Evolutionary conservation across 495 filamentous ascomycete genomes (phyloP).

Genomic region (Opeltia flavorubescens): DNA sequence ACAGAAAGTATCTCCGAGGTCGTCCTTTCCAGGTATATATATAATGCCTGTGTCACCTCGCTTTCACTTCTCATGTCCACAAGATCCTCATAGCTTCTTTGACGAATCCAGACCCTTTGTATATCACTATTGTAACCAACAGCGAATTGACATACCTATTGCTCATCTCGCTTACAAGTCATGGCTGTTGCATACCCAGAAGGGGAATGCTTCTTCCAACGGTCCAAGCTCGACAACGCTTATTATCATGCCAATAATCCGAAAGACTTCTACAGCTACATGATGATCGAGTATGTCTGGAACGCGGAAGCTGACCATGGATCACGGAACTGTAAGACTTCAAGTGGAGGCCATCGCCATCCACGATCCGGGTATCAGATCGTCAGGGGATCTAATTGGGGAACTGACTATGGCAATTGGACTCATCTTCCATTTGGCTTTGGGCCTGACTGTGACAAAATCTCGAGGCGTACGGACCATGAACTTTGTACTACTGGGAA

Average conservation of each 20-base stretch:
- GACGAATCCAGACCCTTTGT: too few relatives aligned
- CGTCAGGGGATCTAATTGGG: neutral
- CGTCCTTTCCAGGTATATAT: too few relatives aligned
- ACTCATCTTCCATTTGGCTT: neutral
- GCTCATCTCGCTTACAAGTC: too few relatives aligned
- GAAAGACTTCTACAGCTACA: constrained; percentile 5
- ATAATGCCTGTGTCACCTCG: too few relatives aligned
- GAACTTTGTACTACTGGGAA: constrained; percentile 1
- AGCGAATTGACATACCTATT: too few relatives aligned
- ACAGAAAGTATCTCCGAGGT: too few relatives aligned
- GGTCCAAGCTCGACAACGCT: neutral
- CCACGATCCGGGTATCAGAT: neutral
- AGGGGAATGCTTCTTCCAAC: constrained; percentile 8
- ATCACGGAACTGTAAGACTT: neutral
- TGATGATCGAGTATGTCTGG: constrained; percentile 8
- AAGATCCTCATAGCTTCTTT: too few relatives aligned
- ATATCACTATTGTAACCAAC: too few relatives aligned
- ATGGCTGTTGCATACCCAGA: constrained; percentile 11
- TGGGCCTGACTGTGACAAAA: neutral
- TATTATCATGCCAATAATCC: neutral
- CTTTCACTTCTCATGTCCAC: too few relatives aligned
- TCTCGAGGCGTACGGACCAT: neutral
- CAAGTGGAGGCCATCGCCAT: neutral
- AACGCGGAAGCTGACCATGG: constrained; percentile 1
- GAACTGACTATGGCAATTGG: neutral